A percentile compares a stretch with the other conserved stretches of the same genome.
Conservation (phyloP, 441 rosid species). For the Corymbia citriodora region DNA sequence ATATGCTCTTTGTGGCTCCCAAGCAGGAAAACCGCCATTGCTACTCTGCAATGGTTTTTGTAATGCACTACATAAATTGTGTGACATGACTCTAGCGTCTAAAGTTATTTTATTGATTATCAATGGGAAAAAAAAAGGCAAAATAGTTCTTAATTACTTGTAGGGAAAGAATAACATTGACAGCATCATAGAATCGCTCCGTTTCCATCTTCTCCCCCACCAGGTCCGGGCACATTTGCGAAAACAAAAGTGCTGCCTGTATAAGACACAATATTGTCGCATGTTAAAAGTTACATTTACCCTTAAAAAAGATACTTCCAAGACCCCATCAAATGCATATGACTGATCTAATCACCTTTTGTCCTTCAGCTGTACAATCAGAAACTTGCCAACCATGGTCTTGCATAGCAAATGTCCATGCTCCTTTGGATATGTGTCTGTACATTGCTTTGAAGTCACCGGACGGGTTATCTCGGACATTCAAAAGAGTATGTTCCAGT, state of each 20-base stretch:
- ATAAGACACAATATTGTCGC: background rate
- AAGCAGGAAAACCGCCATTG: slow-evolving; percentile 45
- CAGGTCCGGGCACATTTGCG: slow-evolving; percentile 22
- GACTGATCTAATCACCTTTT: slow-evolving; percentile 21
- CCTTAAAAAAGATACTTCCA: background rate
- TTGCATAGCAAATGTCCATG: slow-evolving; percentile 51
- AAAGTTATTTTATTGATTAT: background rate
- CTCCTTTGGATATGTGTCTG: slow-evolving; percentile 45
- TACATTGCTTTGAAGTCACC: slow-evolving; percentile 49
- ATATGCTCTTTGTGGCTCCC: slow-evolving; percentile 53
- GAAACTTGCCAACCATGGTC: slow-evolving; percentile 71
- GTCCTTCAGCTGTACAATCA: slow-evolving; percentile 56
- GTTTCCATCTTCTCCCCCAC: slow-evolving; percentile 26
- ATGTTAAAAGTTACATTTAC: background rate
- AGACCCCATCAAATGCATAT: background rate
- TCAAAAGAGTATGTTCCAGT: background rate
- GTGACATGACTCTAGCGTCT: background rate
- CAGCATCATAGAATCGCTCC: slow-evolving; percentile 24
- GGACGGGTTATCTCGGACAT: slow-evolving; percentile 49
- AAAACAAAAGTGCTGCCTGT: slow-evolving; percentile 23
- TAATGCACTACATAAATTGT: background rate
- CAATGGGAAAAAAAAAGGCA: background rate
- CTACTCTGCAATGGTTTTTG: slow-evolving; percentile 15
- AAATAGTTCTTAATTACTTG: slow-evolving; percentile 13
- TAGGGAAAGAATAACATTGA: slow-evolving; percentile 29